Conservation (phyloP, 228 moss, liverwort and hornwort species). For the Sphagnum magellanicum region DNA sequence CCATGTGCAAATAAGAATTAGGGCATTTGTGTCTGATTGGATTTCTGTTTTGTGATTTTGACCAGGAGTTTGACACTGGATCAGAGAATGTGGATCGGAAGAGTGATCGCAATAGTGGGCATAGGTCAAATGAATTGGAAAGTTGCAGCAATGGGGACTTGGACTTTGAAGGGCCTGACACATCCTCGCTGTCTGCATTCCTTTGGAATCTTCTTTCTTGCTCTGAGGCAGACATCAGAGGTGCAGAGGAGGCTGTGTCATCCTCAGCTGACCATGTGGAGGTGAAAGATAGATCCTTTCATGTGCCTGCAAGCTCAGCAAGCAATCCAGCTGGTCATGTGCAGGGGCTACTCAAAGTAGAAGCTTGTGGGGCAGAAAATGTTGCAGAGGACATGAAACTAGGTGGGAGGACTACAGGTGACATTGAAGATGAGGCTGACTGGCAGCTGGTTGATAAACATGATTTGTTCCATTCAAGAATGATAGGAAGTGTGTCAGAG, state of each 20-base stretch:
- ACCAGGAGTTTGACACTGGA: too few species aligned
- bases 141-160: slow-evolving; percentile 21
- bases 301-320: slow-evolving; percentile 16
- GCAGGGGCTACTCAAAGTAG: slow-evolving; percentile 12
- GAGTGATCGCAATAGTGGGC: background rate
- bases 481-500: slow-evolving; percentile 13
- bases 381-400: slow-evolving; percentile 11
- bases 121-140: slow-evolving; percentile 17
- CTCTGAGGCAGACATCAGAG: slow-evolving; percentile 28
- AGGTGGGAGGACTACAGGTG: slow-evolving; percentile 22
- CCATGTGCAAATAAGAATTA: too few species aligned
- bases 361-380: slow-evolving; percentile 17
- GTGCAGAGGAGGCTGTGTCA: slow-evolving; percentile 12
- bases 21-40: too few species aligned
- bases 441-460: slow-evolving; percentile 92
- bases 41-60: too few species aligned
- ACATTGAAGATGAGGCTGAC: slow-evolving; percentile 79
- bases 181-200: slow-evolving; percentile 91
- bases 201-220: slow-evolving; percentile 65
- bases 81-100: too few species aligned
- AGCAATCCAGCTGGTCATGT: slow-evolving; percentile 11
- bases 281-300: slow-evolving; percentile 9
- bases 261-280: slow-evolving; percentile 25
- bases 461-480: slow-evolving; percentile 33
- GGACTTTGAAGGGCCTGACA: slow-evolving; percentile 75